Evolutionary conservation across 2,329 filamentous ascomycete species (phyloP).

Genomic region (Hymenoscyphus linearis): DNA sequence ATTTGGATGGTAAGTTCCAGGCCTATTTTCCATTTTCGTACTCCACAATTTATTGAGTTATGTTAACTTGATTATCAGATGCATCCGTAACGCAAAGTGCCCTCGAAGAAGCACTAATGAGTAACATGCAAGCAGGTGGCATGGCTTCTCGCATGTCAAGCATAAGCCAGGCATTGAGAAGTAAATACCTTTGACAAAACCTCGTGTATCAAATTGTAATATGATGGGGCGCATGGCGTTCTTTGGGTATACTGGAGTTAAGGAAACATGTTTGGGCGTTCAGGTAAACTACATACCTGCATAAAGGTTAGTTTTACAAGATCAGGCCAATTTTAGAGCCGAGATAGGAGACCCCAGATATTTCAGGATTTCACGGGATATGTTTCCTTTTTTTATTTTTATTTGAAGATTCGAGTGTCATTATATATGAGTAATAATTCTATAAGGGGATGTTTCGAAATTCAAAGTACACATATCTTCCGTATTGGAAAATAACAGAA

Average conservation of each 20-base stretch:
- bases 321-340: too few species aligned
- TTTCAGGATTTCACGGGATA: too few species aligned
- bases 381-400: too few species aligned
- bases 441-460: too few species aligned
- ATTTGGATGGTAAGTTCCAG: conserved; percentile 61
- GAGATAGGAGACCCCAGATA: too few species aligned
- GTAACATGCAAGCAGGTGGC: conserved; percentile 60
- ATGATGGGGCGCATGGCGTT: neutral
- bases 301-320: neutral
- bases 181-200: conserved; percentile 43
- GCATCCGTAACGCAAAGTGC: conserved; percentile 76
- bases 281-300: neutral
- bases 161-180: conserved; percentile 60
- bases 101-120: conserved; percentile 71
- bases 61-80: conserved; percentile 44
- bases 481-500: too few species aligned
- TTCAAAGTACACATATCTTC: too few species aligned
- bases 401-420: too few species aligned
- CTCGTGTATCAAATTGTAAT: neutral
- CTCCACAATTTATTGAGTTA: neutral
- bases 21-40: neutral
- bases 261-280: neutral
- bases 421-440: too few species aligned
- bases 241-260: neutral
- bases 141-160: conserved; percentile 61